A percentile compares a stretch with the other conserved stretches of the same genome.
phyloP scores from a whole-genome alignment of 495 filamentous ascomycete genomes.

The Neurospora sp. region DNA sequence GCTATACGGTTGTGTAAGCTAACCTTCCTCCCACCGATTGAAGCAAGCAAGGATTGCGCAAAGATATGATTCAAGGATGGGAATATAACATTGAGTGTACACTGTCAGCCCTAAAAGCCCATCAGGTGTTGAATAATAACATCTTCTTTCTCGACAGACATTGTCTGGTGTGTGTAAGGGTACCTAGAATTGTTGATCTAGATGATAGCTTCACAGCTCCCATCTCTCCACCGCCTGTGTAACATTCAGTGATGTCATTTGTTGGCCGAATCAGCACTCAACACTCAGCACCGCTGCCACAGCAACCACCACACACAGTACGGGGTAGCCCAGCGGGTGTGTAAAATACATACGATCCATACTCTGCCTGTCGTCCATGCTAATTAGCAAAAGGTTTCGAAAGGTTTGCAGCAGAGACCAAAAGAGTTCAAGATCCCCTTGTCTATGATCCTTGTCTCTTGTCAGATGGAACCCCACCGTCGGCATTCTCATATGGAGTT shows the following conservation, averaged over 20 bases:
- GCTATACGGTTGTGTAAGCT: neutral
- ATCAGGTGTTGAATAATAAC: neutral
- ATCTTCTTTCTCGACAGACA: neutral
- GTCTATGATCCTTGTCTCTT: neutral
- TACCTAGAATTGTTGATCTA: neutral
- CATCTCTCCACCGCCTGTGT: neutral
- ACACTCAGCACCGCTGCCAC: neutral
- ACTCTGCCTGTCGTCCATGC: neutral
- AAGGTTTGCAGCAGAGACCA: neutral
- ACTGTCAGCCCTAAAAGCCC: neutral
- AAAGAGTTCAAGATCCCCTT: neutral
- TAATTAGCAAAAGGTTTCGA: neutral
- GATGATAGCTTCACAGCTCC: neutral
- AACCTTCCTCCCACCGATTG: neutral
- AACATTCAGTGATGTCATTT: slow-evolving; percentile 11
- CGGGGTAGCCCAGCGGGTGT: neutral
- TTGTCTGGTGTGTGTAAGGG: neutral
- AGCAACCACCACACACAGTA: neutral
- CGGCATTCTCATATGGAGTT: neutral
- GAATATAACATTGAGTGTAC: neutral
- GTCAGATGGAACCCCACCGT: neutral
- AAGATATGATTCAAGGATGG: neutral
- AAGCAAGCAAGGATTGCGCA: neutral
- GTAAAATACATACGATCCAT: neutral
- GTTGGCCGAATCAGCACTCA: slow-evolving; percentile 8